phyloP scores from a whole-genome alignment of 1,284 basidiomycete genomes.

The Chalciporus piperatoides region DNA sequence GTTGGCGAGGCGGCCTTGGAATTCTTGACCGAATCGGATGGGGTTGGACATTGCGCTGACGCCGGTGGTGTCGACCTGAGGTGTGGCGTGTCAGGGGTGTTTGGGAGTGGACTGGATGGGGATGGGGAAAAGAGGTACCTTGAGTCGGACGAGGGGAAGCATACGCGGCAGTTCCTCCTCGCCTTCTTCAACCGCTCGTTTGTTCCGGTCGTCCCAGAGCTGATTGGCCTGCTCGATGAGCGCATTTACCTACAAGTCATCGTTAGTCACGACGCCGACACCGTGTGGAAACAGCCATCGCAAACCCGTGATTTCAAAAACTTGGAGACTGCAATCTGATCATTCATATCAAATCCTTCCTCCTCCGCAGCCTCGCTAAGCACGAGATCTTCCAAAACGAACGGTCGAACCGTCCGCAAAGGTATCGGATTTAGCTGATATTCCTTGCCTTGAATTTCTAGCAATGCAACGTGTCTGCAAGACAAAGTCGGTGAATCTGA shows the following conservation, averaged over 20 bases:
- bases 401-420: constrained; percentile 90
- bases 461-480: constrained; percentile 78
- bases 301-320: constrained; percentile 69
- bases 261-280: neutral
- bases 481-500: neutral
- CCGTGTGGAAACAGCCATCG: neutral
- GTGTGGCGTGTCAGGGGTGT: neutral
- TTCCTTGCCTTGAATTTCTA: constrained; percentile 83
- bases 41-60: constrained; percentile 91
- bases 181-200: constrained; percentile 60
- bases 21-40: constrained; percentile 95
- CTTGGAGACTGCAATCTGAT: constrained; percentile 78
- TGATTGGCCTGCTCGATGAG: constrained; percentile 75
- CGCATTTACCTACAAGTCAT: constrained; percentile 58
- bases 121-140: constrained; percentile 43
- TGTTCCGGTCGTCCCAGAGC: constrained; percentile 80
- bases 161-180: constrained; percentile 64
- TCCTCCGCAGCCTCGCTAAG: constrained; percentile 75
- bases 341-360: constrained; percentile 69
- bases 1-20: constrained; percentile 88
- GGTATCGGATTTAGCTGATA: constrained; percentile 85
- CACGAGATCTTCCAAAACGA: constrained; percentile 85
- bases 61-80: constrained; percentile 85
- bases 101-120: neutral
- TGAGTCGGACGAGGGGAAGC: constrained; percentile 88